Percentiles rank a stretch among this genome's conserved stretches.
phyloP scores from a whole-genome alignment of 805 yeast species.

The Martiniozyma abietophila region DNA sequence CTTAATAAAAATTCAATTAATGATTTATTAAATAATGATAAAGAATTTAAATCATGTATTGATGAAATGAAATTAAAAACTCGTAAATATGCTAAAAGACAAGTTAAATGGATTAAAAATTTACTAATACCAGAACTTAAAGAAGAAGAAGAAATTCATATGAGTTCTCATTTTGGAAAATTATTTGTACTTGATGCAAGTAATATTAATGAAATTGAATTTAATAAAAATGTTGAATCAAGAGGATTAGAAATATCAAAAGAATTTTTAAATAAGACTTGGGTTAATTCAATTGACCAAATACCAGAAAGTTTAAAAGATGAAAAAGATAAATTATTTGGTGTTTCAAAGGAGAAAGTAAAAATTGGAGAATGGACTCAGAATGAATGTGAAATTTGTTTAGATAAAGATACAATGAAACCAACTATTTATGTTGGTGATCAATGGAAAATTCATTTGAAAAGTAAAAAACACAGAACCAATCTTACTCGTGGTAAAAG shows the following conservation, averaged over 20 bases:
- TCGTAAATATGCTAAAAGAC: constrained; percentile 77
- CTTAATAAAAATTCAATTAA: neutral
- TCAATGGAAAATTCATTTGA: constrained; percentile 59
- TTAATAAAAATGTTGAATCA: constrained; percentile 48
- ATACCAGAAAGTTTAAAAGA: constrained; percentile 15
- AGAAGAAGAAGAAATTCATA: constrained; percentile 35
- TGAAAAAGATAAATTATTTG: constrained; percentile 9
- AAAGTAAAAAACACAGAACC: constrained; percentile 60
- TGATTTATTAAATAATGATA: constrained; percentile 9
- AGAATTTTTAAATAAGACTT: constrained; percentile 16
- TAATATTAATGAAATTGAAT: constrained; percentile 46
- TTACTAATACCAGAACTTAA: constrained; percentile 52
- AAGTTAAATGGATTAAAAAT: constrained; percentile 84
- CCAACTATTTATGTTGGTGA: constrained; percentile 64
- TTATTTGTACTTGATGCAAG: constrained; percentile 71
- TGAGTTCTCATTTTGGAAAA: constrained; percentile 50
- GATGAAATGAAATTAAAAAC: constrained; percentile 79
- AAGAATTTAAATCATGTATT: constrained; percentile 36
- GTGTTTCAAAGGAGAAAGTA: constrained; percentile 4
- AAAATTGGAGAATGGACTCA: constrained; percentile 48
- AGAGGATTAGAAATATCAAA: constrained; percentile 46
- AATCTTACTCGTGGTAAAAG: constrained; percentile 37
- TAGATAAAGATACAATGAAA: constrained; percentile 38
- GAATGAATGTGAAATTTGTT: constrained; percentile 57
- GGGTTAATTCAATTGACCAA: constrained; percentile 5